Evolutionary conservation across 2,329 filamentous ascomycete genomes (phyloP), one percentile per base, ranked within the genome.

Genomic region (Diaporthe eres): DNA sequence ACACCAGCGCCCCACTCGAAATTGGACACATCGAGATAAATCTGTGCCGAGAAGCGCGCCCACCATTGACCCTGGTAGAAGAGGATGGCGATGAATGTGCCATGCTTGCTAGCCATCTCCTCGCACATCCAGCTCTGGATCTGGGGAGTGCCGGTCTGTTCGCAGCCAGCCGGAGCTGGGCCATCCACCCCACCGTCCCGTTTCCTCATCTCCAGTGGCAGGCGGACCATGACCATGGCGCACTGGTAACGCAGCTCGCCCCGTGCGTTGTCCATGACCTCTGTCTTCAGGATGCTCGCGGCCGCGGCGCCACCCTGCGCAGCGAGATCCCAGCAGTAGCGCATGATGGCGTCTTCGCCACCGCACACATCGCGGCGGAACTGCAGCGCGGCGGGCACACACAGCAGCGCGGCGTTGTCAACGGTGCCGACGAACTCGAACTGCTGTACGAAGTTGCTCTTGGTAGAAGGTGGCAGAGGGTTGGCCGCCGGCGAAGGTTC

Each of bases 351-450:
- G 0, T 90, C 87, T 82, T 98, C 96, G 49, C 95, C 94, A 47
- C 94, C 94, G 22, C 95, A 90, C 12, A 90, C 87, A 57, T 92
- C 87, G 31, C 88, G 81, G 1, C 96, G 90, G 90, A 94, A 98
- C 61, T 88, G 85, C 34, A 98, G 86, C 0, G 93, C 92, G 12
- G 93, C 91, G 9, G 91, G 90, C n/a, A 96, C 87, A 80, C 92
- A 95, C 1, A 95, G 85, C 78, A 92, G 96, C 0, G 94, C 90
- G 4, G 90, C 87, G 76, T 90, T 92, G 80, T 98, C 95, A 6
- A 92, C 83, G 0, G 95, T 97, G 13, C 93, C 95, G 3, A 93
- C 88, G 77, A 93, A 96, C 79, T 95, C 91, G 80, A 98, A 98
- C 60, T 92, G 91, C 12, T 82, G 85, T 17, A 94, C 89, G 77